Percentiles rank a stretch among this genome's conserved stretches.
These are phyloP conservation scores for Castanea mollissima DNA, from an alignment of 306 rosid genomes.

Conservation along the genomic window DNA sequence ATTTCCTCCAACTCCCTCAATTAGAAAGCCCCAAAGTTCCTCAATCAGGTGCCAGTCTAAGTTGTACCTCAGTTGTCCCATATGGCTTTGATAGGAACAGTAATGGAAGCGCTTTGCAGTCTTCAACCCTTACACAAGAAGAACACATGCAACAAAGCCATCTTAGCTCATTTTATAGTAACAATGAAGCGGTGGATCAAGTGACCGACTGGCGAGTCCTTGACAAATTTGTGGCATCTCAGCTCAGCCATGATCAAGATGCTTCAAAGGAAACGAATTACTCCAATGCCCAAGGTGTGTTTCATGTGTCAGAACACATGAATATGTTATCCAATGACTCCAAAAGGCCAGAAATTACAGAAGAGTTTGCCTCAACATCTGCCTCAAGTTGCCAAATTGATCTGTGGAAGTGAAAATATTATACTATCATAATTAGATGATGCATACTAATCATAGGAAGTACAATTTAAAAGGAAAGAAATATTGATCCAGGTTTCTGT, in stretches of 20 bases:
- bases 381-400: conserved; percentile 66
- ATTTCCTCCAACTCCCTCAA: conserved; percentile 78
- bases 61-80: conserved; percentile 22
- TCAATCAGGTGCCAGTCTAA: conserved; percentile 24
- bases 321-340: conserved; percentile 35
- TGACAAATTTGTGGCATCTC: conserved; percentile 80
- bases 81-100: conserved; percentile 30
- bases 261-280: conserved; percentile 43
- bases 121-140: conserved; percentile 47
- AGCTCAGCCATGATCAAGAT: conserved; percentile 56
- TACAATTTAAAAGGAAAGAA: conserved; percentile 16
- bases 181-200: conserved; percentile 45
- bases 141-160: conserved; percentile 32
- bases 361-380: conserved; percentile 57
- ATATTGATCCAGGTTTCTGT: conserved; percentile 38
- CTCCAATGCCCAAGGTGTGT: conserved; percentile 34
- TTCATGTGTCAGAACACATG: conserved; percentile 42
- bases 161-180: conserved; percentile 31
- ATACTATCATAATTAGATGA: conserved; percentile 23
- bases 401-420: conserved; percentile 63
- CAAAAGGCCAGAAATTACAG: conserved; percentile 32
- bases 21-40: conserved; percentile 68
- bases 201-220: conserved; percentile 75
- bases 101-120: conserved; percentile 29
- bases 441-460: conserved; percentile 47